Evolutionary conservation across 108 stramenopile genomes (phyloP).

Genomic region (Hondaea fermentalgiana): DNA sequence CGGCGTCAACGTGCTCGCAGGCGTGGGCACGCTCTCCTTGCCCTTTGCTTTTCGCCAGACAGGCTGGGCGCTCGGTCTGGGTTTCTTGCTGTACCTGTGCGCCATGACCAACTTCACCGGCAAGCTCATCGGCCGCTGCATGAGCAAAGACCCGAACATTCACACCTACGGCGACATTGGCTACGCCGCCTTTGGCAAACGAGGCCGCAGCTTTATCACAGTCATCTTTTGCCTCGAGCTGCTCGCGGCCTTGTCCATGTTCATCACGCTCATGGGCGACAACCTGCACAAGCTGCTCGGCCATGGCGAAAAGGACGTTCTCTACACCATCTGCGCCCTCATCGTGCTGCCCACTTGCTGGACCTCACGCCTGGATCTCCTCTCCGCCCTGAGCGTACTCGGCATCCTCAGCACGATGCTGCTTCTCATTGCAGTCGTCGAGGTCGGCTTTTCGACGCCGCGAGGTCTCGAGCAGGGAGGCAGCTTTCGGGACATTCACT

Average conservation of each 20-base stretch:
- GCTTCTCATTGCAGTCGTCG: neutral
- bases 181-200: neutral
- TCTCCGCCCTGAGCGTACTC: neutral
- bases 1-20: neutral
- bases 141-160: neutral
- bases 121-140: neutral
- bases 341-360: neutral
- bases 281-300: neutral
- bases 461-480: neutral
- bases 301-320: neutral
- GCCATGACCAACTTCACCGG: neutral
- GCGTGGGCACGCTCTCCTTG: neutral
- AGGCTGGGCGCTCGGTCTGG: neutral
- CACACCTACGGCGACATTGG: neutral
- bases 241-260: neutral
- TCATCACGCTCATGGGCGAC: conserved; percentile 11
- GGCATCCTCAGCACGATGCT: neutral
- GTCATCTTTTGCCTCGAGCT: conserved; percentile 1
- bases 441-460: neutral
- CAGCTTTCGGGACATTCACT: neutral
- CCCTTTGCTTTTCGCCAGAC: conserved; percentile 16
- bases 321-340: neutral
- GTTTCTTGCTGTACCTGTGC: neutral
- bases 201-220: neutral
- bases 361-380: neutral